phyloP scores from a whole-genome alignment of 2,329 filamentous ascomycete genomes.

The Sclerotiophoma versabilis region DNA sequence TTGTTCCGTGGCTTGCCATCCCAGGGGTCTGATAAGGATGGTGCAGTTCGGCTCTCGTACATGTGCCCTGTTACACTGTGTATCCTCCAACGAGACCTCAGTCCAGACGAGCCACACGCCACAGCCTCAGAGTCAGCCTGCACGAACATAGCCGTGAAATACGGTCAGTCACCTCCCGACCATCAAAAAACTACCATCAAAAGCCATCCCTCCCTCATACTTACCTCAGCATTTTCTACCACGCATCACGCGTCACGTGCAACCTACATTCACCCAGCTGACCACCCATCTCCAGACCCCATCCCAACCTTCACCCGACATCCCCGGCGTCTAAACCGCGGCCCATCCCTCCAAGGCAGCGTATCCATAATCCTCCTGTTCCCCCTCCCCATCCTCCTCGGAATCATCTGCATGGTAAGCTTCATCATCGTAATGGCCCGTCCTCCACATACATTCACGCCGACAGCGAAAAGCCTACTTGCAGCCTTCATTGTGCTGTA shows the following conservation, averaged over 20 bases:
- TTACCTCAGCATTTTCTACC: no score
- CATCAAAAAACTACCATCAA: no score
- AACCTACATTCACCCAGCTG: background rate
- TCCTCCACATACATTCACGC: slow-evolving; percentile 1
- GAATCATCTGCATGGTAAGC: slow-evolving; percentile 1
- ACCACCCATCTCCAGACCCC: background rate
- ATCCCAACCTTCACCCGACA: background rate
- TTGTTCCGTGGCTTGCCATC: background rate
- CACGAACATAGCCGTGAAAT: background rate
- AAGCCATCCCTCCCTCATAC: background rate
- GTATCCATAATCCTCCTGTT: slow-evolving; percentile 2
- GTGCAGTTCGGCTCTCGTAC: background rate
- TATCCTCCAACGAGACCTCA: background rate
- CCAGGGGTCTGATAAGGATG: background rate
- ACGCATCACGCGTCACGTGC: no score
- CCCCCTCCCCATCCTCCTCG: background rate
- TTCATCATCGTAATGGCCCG: slow-evolving; percentile 6
- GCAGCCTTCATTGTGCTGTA: background rate
- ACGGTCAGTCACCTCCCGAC: background rate
- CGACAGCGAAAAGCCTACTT: background rate
- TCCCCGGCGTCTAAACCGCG: slow-evolving; percentile 3
- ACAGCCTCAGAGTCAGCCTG: background rate
- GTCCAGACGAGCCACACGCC: background rate
- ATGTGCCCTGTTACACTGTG: background rate
- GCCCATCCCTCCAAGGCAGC: slow-evolving; percentile 4